phyloP scores from a whole-genome alignment of 78 protist genomes.

The Bodo saltans region DNA sequence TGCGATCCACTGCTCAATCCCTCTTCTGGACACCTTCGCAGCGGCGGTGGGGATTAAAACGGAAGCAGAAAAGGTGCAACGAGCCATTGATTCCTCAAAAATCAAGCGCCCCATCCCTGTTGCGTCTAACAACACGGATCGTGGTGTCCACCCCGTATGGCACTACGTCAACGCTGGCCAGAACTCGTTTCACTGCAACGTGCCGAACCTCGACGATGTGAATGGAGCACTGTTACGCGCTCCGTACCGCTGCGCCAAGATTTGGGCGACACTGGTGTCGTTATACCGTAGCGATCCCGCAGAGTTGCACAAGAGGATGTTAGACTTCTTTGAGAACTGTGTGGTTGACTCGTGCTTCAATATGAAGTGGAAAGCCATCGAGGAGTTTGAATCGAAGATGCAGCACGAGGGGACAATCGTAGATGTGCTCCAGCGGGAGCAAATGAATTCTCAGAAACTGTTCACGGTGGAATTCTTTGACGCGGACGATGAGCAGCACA shows the following conservation, averaged over 20 bases:
- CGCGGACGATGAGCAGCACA: slow-evolving; percentile 1
- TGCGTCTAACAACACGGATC: slow-evolving; percentile 9
- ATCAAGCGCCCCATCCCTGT: background rate
- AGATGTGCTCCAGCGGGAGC: background rate
- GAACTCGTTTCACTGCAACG: slow-evolving; percentile 18
- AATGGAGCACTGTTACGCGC: slow-evolving; percentile 17
- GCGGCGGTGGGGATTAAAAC: background rate
- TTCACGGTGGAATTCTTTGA: background rate
- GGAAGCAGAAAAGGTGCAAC: background rate
- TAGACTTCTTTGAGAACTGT: slow-evolving; percentile 1
- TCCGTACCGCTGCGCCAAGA: background rate
- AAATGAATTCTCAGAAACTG: background rate
- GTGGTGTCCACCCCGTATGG: slow-evolving; percentile 19
- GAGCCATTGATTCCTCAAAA: background rate
- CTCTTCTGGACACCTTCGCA: background rate
- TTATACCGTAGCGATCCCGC: background rate
- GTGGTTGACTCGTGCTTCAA: slow-evolving; percentile 26
- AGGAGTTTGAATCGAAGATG: slow-evolving; percentile 11
- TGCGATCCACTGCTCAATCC: background rate
- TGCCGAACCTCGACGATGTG: slow-evolving; percentile 3
- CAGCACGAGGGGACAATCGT: slow-evolving; percentile 5
- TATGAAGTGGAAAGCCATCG: slow-evolving; percentile 34
- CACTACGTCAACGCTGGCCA: slow-evolving; percentile 30
- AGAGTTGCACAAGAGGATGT: background rate
- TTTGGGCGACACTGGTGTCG: background rate